These are phyloP conservation scores for Paulownia fortunei DNA, from an alignment of 257 asterid species.

Conservation along the genomic window DNA sequence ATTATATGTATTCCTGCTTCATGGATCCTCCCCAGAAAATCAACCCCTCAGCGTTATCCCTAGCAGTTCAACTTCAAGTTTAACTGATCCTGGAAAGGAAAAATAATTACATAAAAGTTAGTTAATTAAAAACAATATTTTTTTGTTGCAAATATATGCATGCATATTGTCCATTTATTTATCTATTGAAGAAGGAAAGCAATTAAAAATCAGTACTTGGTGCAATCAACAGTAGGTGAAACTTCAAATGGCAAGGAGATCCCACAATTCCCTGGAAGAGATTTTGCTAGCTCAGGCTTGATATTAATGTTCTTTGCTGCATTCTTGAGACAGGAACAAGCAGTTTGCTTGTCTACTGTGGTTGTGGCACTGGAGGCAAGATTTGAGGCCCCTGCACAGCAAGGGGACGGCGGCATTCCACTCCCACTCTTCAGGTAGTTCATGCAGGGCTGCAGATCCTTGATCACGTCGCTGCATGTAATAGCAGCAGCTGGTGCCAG, in stretches of 20 bases:
- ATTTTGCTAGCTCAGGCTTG: slow-evolving; percentile 48
- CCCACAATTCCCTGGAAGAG: slow-evolving; percentile 62
- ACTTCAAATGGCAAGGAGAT: slow-evolving; percentile 49
- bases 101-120: no score
- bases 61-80: no score
- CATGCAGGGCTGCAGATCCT: slow-evolving; percentile 56
- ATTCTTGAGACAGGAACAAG: slow-evolving; percentile 66
- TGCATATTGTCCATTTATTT: no score
- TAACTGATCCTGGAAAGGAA: slow-evolving; percentile 36
- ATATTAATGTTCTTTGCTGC: slow-evolving; percentile 45
- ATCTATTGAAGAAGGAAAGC: no score
- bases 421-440: slow-evolving; percentile 55
- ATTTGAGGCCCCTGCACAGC: slow-evolving; percentile 57
- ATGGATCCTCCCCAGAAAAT: no score
- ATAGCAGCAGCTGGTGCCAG: slow-evolving; percentile 43
- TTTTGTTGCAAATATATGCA: no score
- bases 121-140: no score
- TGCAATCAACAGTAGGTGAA: slow-evolving; percentile 62
- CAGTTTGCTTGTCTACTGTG: slow-evolving; percentile 58
- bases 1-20: no score
- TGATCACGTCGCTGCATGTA: slow-evolving; percentile 60
- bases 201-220: slow-evolving; percentile 55
- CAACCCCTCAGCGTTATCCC: no score
- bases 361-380: slow-evolving; percentile 50
- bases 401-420: slow-evolving; percentile 56